These are phyloP conservation scores for Metarhizium album DNA, from an alignment of 2,329 filamentous ascomycete genomes.

Conservation along the genomic window DNA sequence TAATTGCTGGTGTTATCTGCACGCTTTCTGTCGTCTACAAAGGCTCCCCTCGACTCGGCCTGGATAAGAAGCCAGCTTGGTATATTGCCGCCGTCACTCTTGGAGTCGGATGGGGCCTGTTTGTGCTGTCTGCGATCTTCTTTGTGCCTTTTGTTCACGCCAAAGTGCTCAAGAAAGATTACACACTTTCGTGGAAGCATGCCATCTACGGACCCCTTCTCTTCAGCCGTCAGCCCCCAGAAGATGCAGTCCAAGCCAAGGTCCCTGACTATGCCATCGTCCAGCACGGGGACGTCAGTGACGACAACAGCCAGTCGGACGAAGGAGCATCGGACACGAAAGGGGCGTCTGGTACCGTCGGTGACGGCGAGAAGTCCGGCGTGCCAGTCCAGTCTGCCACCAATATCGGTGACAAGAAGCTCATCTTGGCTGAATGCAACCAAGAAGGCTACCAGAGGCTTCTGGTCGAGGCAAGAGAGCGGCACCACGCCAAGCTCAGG, in stretches of 20 bases:
- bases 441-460: conserved; percentile 51
- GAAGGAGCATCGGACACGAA: conserved; percentile 16
- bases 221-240: conserved; percentile 44
- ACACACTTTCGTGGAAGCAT: conserved; percentile 52
- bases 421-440: conserved; percentile 33
- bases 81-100: conserved; percentile 58
- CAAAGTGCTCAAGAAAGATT: conserved; percentile 58
- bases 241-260: conserved; percentile 39
- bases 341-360: conserved; percentile 4
- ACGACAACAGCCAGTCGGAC: conserved; percentile 15
- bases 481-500: conserved; percentile 52
- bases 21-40: conserved; percentile 74
- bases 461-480: conserved; percentile 42
- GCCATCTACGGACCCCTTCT: conserved; percentile 53
- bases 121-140: conserved; percentile 51
- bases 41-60: conserved; percentile 57
- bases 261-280: conserved; percentile 71
- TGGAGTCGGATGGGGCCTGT: conserved; percentile 50
- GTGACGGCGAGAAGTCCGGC: neutral
- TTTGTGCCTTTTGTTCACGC: conserved; percentile 61
- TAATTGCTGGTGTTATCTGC: conserved; percentile 63
- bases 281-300: conserved; percentile 42
- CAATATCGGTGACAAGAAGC: conserved; percentile 32
- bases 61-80: conserved; percentile 55
- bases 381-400: conserved; percentile 6